phyloP scores from a whole-genome alignment of 306 rosid species.

The Mimosa pudica region DNA sequence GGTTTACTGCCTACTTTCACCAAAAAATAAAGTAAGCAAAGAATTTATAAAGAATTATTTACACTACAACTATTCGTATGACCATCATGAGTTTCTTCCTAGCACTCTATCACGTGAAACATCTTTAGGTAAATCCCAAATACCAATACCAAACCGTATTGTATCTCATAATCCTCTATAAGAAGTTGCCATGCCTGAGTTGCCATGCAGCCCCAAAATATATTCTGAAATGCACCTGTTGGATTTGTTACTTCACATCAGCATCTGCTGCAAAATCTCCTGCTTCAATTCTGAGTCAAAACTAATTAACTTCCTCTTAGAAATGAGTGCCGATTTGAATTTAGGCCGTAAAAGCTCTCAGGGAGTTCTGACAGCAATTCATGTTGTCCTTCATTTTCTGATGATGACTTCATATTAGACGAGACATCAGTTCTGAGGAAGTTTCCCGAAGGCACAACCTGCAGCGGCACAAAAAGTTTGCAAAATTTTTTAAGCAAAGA shows the following conservation, averaged over 20 bases:
- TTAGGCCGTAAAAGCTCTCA: conserved; percentile 41
- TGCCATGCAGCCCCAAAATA: conserved; percentile 26
- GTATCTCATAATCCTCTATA: conserved; percentile 24
- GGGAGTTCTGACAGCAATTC: conserved; percentile 51
- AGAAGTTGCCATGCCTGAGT: conserved; percentile 22
- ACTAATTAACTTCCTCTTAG: conserved; percentile 46
- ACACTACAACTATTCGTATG: conserved; percentile 27
- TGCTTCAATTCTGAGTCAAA: conserved; percentile 34
- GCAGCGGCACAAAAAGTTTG: conserved; percentile 28
- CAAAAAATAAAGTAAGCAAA: conserved; percentile 39
- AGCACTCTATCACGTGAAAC: conserved; percentile 27
- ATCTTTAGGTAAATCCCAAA: conserved; percentile 33
- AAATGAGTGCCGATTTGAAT: conserved; percentile 40
- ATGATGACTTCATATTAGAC: conserved; percentile 32
- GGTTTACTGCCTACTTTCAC: conserved; percentile 32
- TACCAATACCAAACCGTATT: conserved; percentile 16
- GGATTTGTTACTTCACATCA: conserved; percentile 27
- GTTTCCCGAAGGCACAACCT: conserved; percentile 55
- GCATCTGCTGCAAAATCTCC: conserved; percentile 38
- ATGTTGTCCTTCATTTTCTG: conserved; percentile 36
- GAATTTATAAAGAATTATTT: conserved; percentile 34
- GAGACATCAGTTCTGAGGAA: conserved; percentile 40
- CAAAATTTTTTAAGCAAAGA: conserved; percentile 31
- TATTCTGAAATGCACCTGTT: conserved; percentile 28
- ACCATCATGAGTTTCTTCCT: conserved; percentile 32